Conservation (phyloP, 768 basidiomycete genomes). For the Cantharellus anzutake region DNA sequence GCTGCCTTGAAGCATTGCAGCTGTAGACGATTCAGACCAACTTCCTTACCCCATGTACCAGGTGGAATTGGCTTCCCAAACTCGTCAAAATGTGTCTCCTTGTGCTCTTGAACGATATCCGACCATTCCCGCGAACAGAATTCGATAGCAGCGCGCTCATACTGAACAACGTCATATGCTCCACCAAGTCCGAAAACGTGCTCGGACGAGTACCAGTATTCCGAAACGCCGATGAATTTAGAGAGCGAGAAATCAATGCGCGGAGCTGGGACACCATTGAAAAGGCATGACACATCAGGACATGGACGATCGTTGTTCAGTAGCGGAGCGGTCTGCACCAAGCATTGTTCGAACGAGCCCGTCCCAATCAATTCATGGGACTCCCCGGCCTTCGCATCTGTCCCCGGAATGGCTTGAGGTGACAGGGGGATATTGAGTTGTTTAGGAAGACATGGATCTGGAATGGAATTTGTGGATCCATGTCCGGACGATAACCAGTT, state of each 20-base stretch:
- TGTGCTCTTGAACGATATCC: conserved; percentile 49
- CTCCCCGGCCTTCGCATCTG: conserved; percentile 14
- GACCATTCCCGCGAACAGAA: conserved; percentile 74
- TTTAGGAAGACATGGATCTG: conserved; percentile 82
- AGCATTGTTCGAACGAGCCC: conserved; percentile 77
- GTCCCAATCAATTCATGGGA: conserved; percentile 41
- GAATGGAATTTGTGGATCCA: conserved; percentile 19
- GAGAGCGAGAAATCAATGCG: conserved; percentile 85
- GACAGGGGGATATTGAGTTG: conserved; percentile 43
- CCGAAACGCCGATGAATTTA: conserved; percentile 91
- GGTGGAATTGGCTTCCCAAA: conserved; percentile 11
- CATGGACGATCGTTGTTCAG: conserved; percentile 77
- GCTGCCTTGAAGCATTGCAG: conserved; percentile 99
- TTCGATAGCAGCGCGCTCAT: conserved; percentile 75
- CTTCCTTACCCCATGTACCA: conserved; percentile 45
- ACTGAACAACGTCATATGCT: conserved; percentile 88
- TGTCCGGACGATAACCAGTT: conserved; percentile 27
- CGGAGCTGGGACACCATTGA: conserved; percentile 88
- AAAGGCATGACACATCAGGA: conserved; percentile 68
- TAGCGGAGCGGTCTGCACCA: conserved; percentile 49
- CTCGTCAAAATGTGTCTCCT: conserved; percentile 27
- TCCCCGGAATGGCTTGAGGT: conserved; percentile 23
- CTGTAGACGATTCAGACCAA: conserved; percentile 71
- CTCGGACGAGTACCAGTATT: conserved; percentile 99
- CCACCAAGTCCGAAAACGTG: conserved; percentile 92